Conservation (phyloP, 345 rosid genomes). For the Populus ilicifolia region DNA sequence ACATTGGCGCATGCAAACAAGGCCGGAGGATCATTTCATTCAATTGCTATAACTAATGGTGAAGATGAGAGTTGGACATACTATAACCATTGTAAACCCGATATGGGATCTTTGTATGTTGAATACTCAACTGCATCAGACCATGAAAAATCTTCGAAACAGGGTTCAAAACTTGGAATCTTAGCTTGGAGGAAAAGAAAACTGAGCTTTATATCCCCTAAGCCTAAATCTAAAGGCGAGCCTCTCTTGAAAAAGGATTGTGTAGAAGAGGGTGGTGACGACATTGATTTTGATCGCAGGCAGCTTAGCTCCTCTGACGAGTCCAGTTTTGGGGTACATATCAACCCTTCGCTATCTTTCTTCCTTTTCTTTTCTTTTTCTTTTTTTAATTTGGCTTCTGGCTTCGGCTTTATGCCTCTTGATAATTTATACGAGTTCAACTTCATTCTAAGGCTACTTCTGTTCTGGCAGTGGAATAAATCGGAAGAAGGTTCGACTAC, state of each 20-base stretch:
- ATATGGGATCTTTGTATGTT: slow-evolving; percentile 30
- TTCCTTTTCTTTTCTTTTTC: no score
- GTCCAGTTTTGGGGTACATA: slow-evolving; percentile 39
- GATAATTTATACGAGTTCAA: not conserved
- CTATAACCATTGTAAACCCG: slow-evolving; percentile 38
- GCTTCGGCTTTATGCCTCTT: not conserved
- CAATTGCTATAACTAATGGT: slow-evolving; percentile 20
- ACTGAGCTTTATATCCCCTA: slow-evolving; percentile 39
- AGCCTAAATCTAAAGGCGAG: slow-evolving; percentile 46
- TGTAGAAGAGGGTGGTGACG: slow-evolving; percentile 63
- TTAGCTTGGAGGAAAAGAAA: slow-evolving; percentile 58
- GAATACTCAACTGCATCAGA: slow-evolving; percentile 29
- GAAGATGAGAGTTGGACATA: slow-evolving; percentile 52
- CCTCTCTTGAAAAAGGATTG: slow-evolving; percentile 47
- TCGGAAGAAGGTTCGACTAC: slow-evolving; percentile 37
- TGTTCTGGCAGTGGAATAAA: slow-evolving; percentile 38
- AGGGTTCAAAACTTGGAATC: slow-evolving; percentile 36
- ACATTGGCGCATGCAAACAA: slow-evolving; percentile 49
- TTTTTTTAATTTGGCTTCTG: not conserved
- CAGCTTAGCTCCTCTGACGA: slow-evolving; percentile 62
- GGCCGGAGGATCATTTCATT: slow-evolving; percentile 28
- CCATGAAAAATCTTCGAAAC: slow-evolving; percentile 23
- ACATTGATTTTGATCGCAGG: slow-evolving; percentile 56
- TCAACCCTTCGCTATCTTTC: not conserved
- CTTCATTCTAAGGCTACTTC: slow-evolving; percentile 2